Percentiles rank a stretch among this genome's conserved stretches.
Evolutionary conservation across 768 basidiomycete genomes (phyloP).

Genomic region (Boletus tylopilopsis): DNA sequence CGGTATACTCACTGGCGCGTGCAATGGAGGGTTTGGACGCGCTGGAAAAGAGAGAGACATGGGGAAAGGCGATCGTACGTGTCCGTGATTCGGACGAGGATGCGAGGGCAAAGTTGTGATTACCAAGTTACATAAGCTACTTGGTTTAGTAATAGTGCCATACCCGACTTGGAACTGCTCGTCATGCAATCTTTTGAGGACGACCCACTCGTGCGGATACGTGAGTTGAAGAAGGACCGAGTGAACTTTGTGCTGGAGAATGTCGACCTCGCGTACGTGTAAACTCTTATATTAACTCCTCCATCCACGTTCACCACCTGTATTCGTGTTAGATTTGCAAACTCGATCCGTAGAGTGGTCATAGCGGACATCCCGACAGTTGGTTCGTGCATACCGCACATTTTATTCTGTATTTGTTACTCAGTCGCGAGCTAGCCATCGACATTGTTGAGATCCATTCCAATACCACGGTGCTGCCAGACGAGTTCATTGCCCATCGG

Average conservation of each 20-base stretch:
- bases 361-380: slow-evolving; percentile 97
- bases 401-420: background rate
- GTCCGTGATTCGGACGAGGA: slow-evolving; percentile 54
- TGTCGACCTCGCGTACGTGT: slow-evolving; percentile 88
- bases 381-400: slow-evolving; percentile 51
- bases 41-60: slow-evolving; percentile 80
- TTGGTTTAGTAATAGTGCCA: background rate
- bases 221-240: slow-evolving; percentile 77
- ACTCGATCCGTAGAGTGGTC: slow-evolving; percentile 89
- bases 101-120: slow-evolving; percentile 40
- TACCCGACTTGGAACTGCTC: background rate
- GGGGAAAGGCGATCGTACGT: slow-evolving; percentile 83
- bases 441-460: slow-evolving; percentile 92
- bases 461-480: slow-evolving; percentile 91
- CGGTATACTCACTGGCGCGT: slow-evolving; percentile 64
- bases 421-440: slow-evolving; percentile 58
- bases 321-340: slow-evolving; percentile 69
- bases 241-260: slow-evolving; percentile 93
- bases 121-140: too few relatives aligned
- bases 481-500: slow-evolving; percentile 96
- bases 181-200: slow-evolving; percentile 37
- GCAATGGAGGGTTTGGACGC: slow-evolving; percentile 68
- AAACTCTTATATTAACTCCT: background rate
- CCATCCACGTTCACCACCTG: slow-evolving; percentile 7
- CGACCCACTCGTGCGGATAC: slow-evolving; percentile 76